Base-by-base conservation (phyloP, 148 eudicot species). In the Camellia sinensis region DNA sequence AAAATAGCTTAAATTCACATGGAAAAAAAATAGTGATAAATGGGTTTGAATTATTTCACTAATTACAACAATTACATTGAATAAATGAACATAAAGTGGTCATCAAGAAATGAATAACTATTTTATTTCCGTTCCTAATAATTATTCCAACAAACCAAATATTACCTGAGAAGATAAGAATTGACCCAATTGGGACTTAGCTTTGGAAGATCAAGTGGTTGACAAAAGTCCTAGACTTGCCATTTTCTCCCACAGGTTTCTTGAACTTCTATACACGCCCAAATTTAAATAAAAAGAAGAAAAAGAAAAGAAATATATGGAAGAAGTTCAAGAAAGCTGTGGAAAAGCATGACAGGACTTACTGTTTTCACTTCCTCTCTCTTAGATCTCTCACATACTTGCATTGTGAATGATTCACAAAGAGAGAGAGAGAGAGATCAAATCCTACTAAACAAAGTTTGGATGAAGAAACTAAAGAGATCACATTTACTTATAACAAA, bases 241-340 rank as follows among this genome's bases (percentile, higher is more conserved):
- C 78, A 75, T 75, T 41, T 62, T 63, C 52, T 75, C 67, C 78
- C 78, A 75, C 78, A 75, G 67, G 67, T 75, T 75, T 75, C 78
- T 75, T 75, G 78, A 75, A 18, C 78, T 75, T 75, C 48, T 59
- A 10, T 56, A 48, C 52, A 48, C 7, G 60, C 14, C 60, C 37
- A 29, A 29, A 29, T 29, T 29, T 29, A 29, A 29, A 29, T 1
- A 29, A 29, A 29, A 29, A 29, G 37, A 29, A 29, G 37, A 29
- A 56, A 56, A 56, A 7, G 14, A 10, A 56, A 56, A 56, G 60
- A 56, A 48, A 7, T 56, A 56, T 11, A 56, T 56, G 13, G 72
- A 43, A 73, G 83, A 80, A 80, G 83, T 80, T 80, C 73, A 80
- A 80, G 83, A 80, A 80, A 74, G 78, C 83, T 80, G 83, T 80